Evolutionary conservation across 768 basidiomycete species (phyloP).

Genomic region (Mycena filopes): DNA sequence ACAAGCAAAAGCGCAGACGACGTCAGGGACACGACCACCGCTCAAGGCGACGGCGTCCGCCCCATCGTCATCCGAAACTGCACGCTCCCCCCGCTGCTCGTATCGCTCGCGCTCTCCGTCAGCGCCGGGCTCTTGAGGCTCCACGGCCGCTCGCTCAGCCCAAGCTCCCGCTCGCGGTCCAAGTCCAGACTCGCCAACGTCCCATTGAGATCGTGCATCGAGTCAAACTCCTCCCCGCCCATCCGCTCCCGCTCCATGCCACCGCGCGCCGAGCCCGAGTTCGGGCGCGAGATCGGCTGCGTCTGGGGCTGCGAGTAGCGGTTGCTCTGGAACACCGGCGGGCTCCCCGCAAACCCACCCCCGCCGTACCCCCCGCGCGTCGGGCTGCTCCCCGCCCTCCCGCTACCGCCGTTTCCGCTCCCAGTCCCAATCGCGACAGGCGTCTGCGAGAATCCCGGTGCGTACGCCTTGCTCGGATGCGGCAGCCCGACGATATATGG

Average conservation of each 20-base stretch:
- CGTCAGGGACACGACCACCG: background rate
- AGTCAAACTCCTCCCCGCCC: slow-evolving; percentile 55
- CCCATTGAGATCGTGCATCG: slow-evolving; percentile 77
- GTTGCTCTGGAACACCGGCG: slow-evolving; percentile 51
- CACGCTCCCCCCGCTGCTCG: slow-evolving; percentile 34
- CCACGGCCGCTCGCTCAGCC: slow-evolving; percentile 36
- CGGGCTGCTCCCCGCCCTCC: slow-evolving; percentile 50
- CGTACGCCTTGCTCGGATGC: slow-evolving; percentile 61
- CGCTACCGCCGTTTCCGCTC: slow-evolving; percentile 4
- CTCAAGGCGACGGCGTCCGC: slow-evolving; percentile 26
- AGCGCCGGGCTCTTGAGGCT: slow-evolving; percentile 24
- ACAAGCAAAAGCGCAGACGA: slow-evolving; percentile 8
- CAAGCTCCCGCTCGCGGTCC: slow-evolving; percentile 44
- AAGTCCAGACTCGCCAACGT: slow-evolving; percentile 81
- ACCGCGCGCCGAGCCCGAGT: slow-evolving; percentile 52
- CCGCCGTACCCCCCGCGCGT: slow-evolving; percentile 60
- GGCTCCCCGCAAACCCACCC: slow-evolving; percentile 55
- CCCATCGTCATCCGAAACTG: slow-evolving; percentile 34
- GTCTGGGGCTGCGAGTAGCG: slow-evolving; percentile 53
- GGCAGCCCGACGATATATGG: slow-evolving; percentile 53
- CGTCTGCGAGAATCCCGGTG: slow-evolving; percentile 63
- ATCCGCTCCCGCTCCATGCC: slow-evolving; percentile 29
- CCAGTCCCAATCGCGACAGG: slow-evolving; percentile 31
- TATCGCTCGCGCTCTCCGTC: slow-evolving; percentile 19
- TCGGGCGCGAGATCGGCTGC: slow-evolving; percentile 61